Percentiles rank a stretch among this genome's conserved stretches.
phyloP scores from a whole-genome alignment of 306 rosid species.

The Medicago ruthenica region DNA sequence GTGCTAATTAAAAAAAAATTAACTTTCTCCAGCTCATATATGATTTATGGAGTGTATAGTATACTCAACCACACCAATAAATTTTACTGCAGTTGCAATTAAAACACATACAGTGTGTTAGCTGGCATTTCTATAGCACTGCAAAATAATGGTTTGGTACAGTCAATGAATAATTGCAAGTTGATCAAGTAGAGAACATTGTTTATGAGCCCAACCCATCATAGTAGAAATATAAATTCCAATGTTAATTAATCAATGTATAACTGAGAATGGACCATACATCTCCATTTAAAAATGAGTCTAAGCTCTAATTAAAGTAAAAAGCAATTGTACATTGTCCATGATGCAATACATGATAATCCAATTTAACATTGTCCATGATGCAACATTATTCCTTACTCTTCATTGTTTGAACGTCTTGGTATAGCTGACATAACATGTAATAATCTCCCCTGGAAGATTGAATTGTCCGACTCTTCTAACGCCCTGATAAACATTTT shows the following conservation, averaged over 20 bases:
- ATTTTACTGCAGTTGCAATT: not conserved
- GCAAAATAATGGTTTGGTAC: conserved; percentile 13
- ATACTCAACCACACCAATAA: conserved; percentile 34
- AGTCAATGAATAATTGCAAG: conserved; percentile 26
- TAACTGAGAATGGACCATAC: conserved; percentile 32
- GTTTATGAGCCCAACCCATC: conserved; percentile 2
- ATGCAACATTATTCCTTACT: conserved; percentile 53
- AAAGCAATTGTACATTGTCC: not conserved
- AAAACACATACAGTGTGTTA: conserved; percentile 21
- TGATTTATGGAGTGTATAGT: conserved; percentile 19
- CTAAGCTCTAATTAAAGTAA: conserved; percentile 12
- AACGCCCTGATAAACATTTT: conserved; percentile 62
- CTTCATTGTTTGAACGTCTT: conserved; percentile 60
- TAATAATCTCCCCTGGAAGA: conserved; percentile 90
- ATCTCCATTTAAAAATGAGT: conserved; percentile 12
- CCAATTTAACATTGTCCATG: not conserved
- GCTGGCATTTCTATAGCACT: conserved; percentile 20
- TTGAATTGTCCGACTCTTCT: conserved; percentile 75
- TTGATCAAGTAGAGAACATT: conserved; percentile 28
- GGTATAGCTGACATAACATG: conserved; percentile 84
- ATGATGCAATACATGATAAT: not conserved
- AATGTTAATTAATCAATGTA: not conserved
- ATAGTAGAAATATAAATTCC: conserved; percentile 2
- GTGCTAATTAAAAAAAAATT: conserved; percentile 1
- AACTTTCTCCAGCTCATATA: not conserved